Evolutionary conservation across 2,329 filamentous ascomycete species (phyloP), one percentile per base, ranked within the genome.

Genomic region (Stagonosporopsis cucurbitacearum): DNA sequence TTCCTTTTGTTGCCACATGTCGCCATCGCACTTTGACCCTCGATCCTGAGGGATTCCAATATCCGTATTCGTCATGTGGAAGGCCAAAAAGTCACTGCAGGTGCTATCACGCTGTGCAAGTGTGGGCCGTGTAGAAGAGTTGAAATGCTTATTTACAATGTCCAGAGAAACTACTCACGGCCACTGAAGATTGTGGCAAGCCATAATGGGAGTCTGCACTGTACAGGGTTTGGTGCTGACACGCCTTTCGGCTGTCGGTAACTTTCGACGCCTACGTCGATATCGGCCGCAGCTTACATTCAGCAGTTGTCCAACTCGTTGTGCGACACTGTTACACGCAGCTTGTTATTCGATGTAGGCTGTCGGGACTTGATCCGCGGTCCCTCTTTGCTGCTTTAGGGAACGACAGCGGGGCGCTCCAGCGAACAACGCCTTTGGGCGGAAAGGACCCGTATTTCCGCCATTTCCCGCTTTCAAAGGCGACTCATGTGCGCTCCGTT

Each of bases 341-440:
- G 20, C 26, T 20, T 20, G 15, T 54, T 20, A 19, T 54, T 53
- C 8, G 37, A 48, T 43, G 17, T 30, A 42, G 50, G 36, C 50
- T 47, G 17, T 53, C 43, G 50, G 43, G 28, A 36, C 22, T n/a
- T 47, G 11, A 17, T 48, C 43, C 28, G 23, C 33, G 22, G 20
- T 22, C 22, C 35, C 12, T 44, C 41, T 5, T 32, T 37, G 17
- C 17, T 37, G 17, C 35, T 19, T 20, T 37, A 19, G 19, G 19
- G 46, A 49, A 40, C 46, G 36, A 12, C 44, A 49, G 45, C 45
- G 51, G 45, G 51, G 45, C 26, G 32, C 23, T 30, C 30, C 19
- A 45, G 22, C 32, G 25, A 35, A 53, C 26, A 20, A 37, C 37
- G 19, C 12, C 26, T 33, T 33, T 15, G 13, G 40, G 44, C 22